Conservation (phyloP, 768 basidiomycete species). For the Tylopilus vinaceipallidus region DNA sequence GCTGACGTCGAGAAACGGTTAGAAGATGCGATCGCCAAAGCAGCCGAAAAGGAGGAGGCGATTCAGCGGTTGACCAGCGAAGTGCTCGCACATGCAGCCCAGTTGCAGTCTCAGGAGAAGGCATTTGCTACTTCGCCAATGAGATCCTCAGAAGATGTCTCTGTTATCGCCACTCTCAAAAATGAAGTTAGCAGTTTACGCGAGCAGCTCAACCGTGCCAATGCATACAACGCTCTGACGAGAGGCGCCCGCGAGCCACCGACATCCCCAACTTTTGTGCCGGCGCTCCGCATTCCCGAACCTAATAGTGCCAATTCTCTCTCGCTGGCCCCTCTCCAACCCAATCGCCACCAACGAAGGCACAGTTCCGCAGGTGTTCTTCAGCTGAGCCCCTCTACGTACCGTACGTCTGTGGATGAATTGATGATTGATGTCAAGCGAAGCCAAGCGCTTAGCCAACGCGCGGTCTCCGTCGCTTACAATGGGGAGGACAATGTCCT, state of each 20-base stretch:
- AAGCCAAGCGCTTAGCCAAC: conserved; percentile 67
- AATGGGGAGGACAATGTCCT: conserved; percentile 76
- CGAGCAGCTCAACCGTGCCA: conserved; percentile 95
- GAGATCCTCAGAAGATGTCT: conserved; percentile 77
- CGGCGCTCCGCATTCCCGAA: conserved; percentile 62
- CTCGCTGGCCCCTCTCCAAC: conserved; percentile 35
- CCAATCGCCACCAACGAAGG: conserved; percentile 70
- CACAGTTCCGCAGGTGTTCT: conserved; percentile 87
- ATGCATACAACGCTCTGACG: conserved; percentile 85
- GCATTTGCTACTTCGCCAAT: conserved; percentile 60
- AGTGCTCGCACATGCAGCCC: conserved; percentile 64
- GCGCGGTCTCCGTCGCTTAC: conserved; percentile 87
- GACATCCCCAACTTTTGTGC: conserved; percentile 83
- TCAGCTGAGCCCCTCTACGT: conserved; percentile 54
- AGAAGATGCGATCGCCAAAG: conserved; percentile 71
- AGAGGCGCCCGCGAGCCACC: conserved; percentile 73
- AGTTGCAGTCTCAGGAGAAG: conserved; percentile 76
- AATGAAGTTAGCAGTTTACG: conserved; percentile 89
- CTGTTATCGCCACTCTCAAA: conserved; percentile 85
- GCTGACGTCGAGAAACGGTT: conserved; percentile 75
- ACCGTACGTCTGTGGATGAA: conserved; percentile 76
- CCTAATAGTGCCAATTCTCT: conserved; percentile 42
- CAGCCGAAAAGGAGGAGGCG: conserved; percentile 78
- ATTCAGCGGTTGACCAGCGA: conserved; percentile 83
- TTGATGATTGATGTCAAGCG: conserved; percentile 72